A percentile compares a stretch with the other conserved stretches of the same genome.
These are phyloP conservation scores for Penicillium paxilli DNA, from an alignment of 495 filamentous ascomycete genomes.

Conservation along the genomic window DNA sequence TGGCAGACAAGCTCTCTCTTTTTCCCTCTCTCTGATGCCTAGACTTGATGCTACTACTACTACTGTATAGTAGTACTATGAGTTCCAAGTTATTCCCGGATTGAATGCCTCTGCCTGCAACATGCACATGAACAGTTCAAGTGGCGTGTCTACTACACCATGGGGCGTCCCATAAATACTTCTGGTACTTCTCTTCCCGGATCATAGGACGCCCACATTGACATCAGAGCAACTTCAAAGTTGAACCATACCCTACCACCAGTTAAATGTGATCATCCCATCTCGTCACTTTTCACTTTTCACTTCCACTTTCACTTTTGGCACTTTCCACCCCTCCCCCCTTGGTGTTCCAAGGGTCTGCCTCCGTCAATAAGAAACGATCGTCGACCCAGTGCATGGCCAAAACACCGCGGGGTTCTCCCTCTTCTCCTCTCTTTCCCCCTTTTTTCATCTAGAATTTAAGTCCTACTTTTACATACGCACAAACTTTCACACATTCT, in stretches of 20 bases:
- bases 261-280: background rate
- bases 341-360: background rate
- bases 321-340: no score
- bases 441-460: conserved; percentile 4
- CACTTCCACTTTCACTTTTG: background rate
- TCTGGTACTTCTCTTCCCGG: background rate
- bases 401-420: conserved; percentile 19
- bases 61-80: no score
- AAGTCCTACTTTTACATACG: background rate
- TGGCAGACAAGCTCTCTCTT: no score
- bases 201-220: background rate
- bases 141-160: background rate
- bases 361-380: conserved; percentile 9
- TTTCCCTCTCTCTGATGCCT: no score
- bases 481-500: background rate
- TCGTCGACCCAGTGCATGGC: conserved; percentile 12
- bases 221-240: background rate
- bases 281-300: background rate
- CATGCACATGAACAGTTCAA: no score
- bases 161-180: background rate
- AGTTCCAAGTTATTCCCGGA: no score
- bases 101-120: no score
- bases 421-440: conserved; percentile 12
- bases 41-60: no score
- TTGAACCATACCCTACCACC: background rate